phyloP scores from a whole-genome alignment of 495 filamentous ascomycete genomes.

The Lasiosphaeria hispida region DNA sequence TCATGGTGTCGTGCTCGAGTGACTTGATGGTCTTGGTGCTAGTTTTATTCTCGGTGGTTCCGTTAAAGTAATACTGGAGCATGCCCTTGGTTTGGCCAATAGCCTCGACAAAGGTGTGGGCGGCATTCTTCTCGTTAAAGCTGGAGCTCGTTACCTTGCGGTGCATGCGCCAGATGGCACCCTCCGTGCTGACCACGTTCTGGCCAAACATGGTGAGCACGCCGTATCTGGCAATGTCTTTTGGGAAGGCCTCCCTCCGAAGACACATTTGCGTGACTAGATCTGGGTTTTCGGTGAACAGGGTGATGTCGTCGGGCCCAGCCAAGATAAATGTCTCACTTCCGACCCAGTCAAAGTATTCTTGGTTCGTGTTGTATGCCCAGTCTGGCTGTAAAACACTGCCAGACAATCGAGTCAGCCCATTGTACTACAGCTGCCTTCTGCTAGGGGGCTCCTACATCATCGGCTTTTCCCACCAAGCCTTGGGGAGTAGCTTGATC shows the following conservation, averaged over 20 bases:
- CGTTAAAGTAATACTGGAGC: slow-evolving; percentile 47
- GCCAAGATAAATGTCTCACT: slow-evolving; percentile 53
- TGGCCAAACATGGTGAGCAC: slow-evolving; percentile 60
- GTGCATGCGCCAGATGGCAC: slow-evolving; percentile 61
- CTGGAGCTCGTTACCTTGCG: slow-evolving; percentile 65
- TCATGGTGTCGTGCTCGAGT: slow-evolving; percentile 59
- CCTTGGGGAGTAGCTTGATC: slow-evolving; percentile 45
- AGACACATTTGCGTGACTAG: slow-evolving; percentile 58
- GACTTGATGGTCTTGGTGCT: slow-evolving; percentile 46
- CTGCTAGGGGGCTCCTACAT: slow-evolving; percentile 31
- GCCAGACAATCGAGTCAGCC: background rate
- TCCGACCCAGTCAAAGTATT: slow-evolving; percentile 36
- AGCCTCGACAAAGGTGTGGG: slow-evolving; percentile 59
- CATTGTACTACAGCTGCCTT: background rate
- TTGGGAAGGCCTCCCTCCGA: slow-evolving; percentile 64
- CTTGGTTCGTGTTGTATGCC: slow-evolving; percentile 34
- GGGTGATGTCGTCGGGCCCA: slow-evolving; percentile 42
- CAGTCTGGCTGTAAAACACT: slow-evolving; percentile 39
- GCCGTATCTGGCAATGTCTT: slow-evolving; percentile 56
- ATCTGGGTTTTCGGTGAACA: slow-evolving; percentile 56
- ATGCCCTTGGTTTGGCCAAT: slow-evolving; percentile 57
- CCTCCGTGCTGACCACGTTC: slow-evolving; percentile 65
- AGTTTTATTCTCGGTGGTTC: slow-evolving; percentile 5
- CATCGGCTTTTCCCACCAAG: slow-evolving; percentile 46
- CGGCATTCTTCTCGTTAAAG: slow-evolving; percentile 72